These are phyloP conservation scores for Ottelia alismoides DNA, from an alignment of 106 monocot genomes.

Conservation along the genomic window DNA sequence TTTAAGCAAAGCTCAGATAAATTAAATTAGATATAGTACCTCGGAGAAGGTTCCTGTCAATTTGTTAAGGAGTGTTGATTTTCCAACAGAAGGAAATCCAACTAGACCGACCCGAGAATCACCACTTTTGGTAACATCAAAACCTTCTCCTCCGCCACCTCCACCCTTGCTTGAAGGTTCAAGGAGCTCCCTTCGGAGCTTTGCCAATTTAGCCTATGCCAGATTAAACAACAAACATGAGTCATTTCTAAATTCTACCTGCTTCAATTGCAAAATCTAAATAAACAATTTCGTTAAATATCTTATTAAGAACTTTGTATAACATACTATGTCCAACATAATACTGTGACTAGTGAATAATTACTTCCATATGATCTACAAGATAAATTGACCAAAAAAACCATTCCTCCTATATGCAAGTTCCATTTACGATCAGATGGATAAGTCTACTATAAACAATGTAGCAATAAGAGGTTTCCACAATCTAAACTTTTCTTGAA, in stretches of 20 bases:
- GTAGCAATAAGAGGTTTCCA: no score
- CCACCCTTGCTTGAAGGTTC: constrained; percentile 71
- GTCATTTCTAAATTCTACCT: no score
- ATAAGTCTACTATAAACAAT: no score
- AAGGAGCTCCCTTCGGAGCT: constrained; percentile 78
- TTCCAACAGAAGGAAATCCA: constrained; percentile 97
- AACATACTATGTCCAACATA: background rate
- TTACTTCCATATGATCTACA: background rate
- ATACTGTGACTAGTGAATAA: background rate
- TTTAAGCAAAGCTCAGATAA: background rate
- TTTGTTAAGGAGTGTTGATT: constrained; percentile 95
- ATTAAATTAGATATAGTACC: constrained; percentile 19
- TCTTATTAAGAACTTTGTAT: background rate
- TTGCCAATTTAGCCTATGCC: constrained; percentile 95
- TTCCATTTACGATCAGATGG: no score
- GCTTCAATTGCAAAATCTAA: no score
- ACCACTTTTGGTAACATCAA: constrained; percentile 99
- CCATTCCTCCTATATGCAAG: no score
- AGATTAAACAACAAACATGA: no score
- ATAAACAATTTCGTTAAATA: no score
- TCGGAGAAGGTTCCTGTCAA: constrained; percentile 96
- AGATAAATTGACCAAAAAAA: background rate
- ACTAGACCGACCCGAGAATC: constrained; percentile 95
- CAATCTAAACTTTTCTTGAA: no score
- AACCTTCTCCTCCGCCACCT: constrained; percentile 94